Evolutionary conservation across 2,329 filamentous ascomycete genomes (phyloP).

Genomic region (Fusarium sterilihyphosum): DNA sequence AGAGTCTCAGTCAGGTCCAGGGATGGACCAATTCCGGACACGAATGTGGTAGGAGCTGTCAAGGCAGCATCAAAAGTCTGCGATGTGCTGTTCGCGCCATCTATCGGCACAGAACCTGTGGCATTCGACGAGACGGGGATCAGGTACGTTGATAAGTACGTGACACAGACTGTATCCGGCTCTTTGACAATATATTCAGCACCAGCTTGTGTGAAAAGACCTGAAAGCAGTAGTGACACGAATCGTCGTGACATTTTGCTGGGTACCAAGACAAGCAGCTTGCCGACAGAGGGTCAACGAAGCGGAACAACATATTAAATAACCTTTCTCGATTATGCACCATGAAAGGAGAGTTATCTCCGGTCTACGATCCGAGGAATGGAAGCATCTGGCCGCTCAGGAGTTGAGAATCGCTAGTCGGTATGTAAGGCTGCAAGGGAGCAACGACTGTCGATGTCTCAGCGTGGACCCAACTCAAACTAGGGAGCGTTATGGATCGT

Average conservation of each 20-base stretch:
- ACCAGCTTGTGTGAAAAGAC: fast-evolving
- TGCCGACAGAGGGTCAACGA: not conserved
- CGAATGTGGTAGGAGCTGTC: not conserved
- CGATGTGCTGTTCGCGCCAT: too few species aligned
- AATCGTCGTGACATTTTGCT: not conserved
- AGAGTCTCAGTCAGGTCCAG: too few species aligned
- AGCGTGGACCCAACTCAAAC: not conserved
- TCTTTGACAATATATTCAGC: not conserved
- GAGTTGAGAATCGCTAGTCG: not conserved
- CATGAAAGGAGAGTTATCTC: too few species aligned
- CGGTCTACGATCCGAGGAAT: not conserved
- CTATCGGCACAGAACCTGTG: not conserved
- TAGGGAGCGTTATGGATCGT: too few species aligned
- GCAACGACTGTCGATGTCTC: not conserved
- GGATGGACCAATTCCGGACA: not conserved
- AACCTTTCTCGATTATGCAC: fast-evolving
- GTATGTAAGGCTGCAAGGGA: not conserved
- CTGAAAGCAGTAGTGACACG: not conserved
- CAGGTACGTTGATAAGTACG: not conserved
- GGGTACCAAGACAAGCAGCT: not conserved
- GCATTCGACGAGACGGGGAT: not conserved
- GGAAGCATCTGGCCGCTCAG: too few species aligned
- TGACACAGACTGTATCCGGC: not conserved
- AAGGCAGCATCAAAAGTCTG: too few species aligned
- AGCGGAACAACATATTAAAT: too few species aligned